These are phyloP conservation scores for Adenanthera pavonina DNA, from an alignment of 306 rosid species.

Conservation along the genomic window DNA sequence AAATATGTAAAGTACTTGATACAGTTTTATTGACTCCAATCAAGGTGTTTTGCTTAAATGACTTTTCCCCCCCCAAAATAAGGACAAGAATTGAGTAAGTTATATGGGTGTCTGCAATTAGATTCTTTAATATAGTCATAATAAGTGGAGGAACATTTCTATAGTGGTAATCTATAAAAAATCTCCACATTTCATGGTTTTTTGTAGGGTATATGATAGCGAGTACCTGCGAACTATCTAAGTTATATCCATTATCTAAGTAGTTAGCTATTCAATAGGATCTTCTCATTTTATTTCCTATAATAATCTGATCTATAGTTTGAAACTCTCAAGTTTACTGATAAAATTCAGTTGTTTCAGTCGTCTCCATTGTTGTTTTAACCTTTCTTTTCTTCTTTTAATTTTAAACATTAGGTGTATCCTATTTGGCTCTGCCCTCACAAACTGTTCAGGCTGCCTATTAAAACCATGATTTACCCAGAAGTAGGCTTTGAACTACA, in stretches of 20 bases:
- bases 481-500: constrained; percentile 94
- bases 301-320: constrained; percentile 22
- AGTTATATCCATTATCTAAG: background rate
- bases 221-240: background rate
- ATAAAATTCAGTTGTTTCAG: background rate
- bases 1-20: background rate
- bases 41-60: constrained; percentile 16
- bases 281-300: constrained; percentile 20
- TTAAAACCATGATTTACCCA: constrained; percentile 77
- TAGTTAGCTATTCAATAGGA: constrained; percentile 9
- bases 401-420: constrained; percentile 64
- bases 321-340: background rate
- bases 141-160: background rate
- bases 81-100: background rate
- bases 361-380: background rate
- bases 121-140: background rate
- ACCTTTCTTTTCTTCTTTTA: background rate
- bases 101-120: background rate
- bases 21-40: background rate
- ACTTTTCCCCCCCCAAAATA: background rate
- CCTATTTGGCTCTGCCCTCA: constrained; percentile 98
- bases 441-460: constrained; percentile 74
- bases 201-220: background rate
- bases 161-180: background rate
- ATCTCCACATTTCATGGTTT: background rate